Base-by-base conservation (phyloP, 345 rosid genomes). In the Gossypium raimondii region DNA sequence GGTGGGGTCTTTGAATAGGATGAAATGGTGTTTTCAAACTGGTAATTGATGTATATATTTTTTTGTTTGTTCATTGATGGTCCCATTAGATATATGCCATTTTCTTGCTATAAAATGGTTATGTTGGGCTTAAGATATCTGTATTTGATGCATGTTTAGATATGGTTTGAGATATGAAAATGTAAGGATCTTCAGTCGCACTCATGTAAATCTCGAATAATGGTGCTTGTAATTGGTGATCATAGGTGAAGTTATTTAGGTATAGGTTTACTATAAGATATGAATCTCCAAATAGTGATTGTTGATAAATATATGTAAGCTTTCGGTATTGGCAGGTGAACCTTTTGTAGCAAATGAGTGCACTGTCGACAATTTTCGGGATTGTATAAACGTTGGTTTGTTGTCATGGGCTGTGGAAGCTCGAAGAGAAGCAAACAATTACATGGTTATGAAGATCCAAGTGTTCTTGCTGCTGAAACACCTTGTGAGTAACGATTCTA, bases 401-500 rank as follows among this genome's bases (percentile, higher is more conserved):
- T 63, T 76, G 72, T 62, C 67, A 89, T 84, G 89, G 86, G 88
- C 67, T 91, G 93, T 68, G 43, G 34, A 70, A 24, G 12, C 45
- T 83, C 90, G 16, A 87, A 84, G 86, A 77, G 43, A 62, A 45
- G 69, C 43, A 81, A 63, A 73, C n/a, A 14, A 20, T 55, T 75
- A 14, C 87, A 85, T 11, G 93, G 97, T 18, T 87, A 87, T 10
- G 97, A 89, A 78, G 81, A 91, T 69, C 93, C 97, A 9, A 80
- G 80, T 3, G 82, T 86, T 80, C 97, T 91, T 76, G 90, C 97
- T 58, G 81, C 92, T 29, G 90, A 77, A 89, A 91, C 97, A 73
- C 86, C 90, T 60, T 91, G 97, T 91, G 59, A 85, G 97, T 84
- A 50, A 24, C 13, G 52, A 12, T 60, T 12, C 58, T 22, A 3